Evolutionary conservation across 2,329 filamentous ascomycete species (phyloP), one percentile per base, ranked within the genome.

Genomic region (Pseudodiploospora longispora): DNA sequence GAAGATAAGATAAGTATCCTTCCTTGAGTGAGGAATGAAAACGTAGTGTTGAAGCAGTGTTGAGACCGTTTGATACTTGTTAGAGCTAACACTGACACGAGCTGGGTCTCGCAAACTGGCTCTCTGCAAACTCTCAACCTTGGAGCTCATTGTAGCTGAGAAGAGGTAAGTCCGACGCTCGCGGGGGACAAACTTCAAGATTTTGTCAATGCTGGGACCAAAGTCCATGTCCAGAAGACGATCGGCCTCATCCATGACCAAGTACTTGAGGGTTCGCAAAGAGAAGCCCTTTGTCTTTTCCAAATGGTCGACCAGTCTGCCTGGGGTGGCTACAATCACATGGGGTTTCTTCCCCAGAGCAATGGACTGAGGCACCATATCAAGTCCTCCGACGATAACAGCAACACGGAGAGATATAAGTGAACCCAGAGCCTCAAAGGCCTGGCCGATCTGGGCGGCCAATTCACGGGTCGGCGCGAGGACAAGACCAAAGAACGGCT

Each of bases 201-300:
- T 88, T 66, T 95, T 95, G 65, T 96, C 88, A 33, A 97, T 79
- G 27, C 90, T 85, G 2, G 89, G 87, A 0, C 90, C 90, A 54
- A 97, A 97, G 62, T 96, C 90, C 61, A 96, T 82, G 59, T 98
- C 93, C 2, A 97, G 77, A 7, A 97, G 74, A 47, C 90, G 75
- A 63, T 97, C 91, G 27, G 91, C 91, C 68, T 96, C 91, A 59
- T 96, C 91, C 79, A 97, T 89, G 49, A 96, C 90, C 4, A 97
- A 72, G 59, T 91, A 95, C 59, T 90, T 90, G 33, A 96, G 71
- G 4, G 77, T 75, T 30, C 85, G 78, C 40, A 97, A 69, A 2
- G 85, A 90, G 66, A 98, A 97, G 8, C 93, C 91, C 64, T 95
- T 96, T 2, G 93, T 98, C 66, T 95, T 95, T 62, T 97, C 89